Evolutionary conservation across 2,329 filamentous ascomycete genomes (phyloP).

Genomic region (Claviceps capensis): DNA sequence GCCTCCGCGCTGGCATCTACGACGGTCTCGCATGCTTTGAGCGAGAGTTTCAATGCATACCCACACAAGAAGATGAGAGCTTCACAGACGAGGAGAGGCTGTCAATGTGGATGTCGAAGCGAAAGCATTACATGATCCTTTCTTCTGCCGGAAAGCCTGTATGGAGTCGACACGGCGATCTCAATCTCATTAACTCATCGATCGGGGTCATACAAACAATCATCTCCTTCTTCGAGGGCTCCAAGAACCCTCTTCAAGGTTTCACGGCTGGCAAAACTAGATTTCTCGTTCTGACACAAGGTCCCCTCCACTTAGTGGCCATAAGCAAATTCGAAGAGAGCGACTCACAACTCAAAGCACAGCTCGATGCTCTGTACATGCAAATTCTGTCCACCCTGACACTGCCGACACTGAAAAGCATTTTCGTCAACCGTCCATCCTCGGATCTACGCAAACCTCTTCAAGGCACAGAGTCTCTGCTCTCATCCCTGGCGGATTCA

Average conservation of each 20-base stretch:
- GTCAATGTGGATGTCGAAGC: slow-evolving; percentile 72
- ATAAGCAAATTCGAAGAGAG: slow-evolving; percentile 90
- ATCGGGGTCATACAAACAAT: slow-evolving; percentile 95
- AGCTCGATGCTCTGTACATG: slow-evolving; percentile 93
- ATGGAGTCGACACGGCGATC: slow-evolving; percentile 87
- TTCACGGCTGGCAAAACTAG: slow-evolving; percentile 80
- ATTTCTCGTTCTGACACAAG: slow-evolving; percentile 76
- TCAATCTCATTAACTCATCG: slow-evolving; percentile 80
- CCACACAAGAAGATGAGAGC: slow-evolving; percentile 32
- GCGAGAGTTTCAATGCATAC: slow-evolving; percentile 65
- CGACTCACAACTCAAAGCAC: slow-evolving; percentile 70
- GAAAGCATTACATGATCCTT: slow-evolving; percentile 94
- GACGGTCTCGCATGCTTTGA: slow-evolving; percentile 53
- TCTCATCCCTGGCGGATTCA: slow-evolving; percentile 85
- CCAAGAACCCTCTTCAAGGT: slow-evolving; percentile 60
- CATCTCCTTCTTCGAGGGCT: slow-evolving; percentile 86
- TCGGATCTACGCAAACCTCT: slow-evolving; percentile 82
- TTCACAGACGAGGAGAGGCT: slow-evolving; percentile 46
- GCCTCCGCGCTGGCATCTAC: slow-evolving; percentile 27
- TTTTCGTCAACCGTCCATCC: slow-evolving; percentile 85
- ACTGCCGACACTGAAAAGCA: slow-evolving; percentile 68
- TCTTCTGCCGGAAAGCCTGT: slow-evolving; percentile 96
- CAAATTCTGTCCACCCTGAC: slow-evolving; percentile 94
- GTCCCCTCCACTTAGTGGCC: slow-evolving; percentile 82
- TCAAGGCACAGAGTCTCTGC: slow-evolving; percentile 77